Base-by-base conservation (phyloP, 305 asterid species). In the Striga hermonthica region DNA sequence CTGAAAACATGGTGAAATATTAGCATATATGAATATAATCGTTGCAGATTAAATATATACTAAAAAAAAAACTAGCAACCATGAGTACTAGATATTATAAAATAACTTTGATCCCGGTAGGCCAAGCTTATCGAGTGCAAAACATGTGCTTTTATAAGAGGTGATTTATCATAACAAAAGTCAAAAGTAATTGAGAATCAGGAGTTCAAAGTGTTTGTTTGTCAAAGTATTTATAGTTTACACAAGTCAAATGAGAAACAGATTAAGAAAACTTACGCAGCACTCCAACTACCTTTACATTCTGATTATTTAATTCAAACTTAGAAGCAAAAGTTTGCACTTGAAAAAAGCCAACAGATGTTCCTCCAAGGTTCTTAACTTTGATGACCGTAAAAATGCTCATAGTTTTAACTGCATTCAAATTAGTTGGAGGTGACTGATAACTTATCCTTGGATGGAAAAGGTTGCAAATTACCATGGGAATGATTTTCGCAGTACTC, bases 381-480 rank as follows among this genome's bases (percentile, higher is more conserved):
- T 57, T 60, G 58, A 44, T 69, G 14, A 48, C 1, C 12, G 4
- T 48, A 48, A 4, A 3, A 48, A 14, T 4, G 54, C 22, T 48
- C 54, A 36, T 61, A 47, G 49, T 58, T 69, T 56, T 13, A 68
- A 66, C 63, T 44, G 68, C 48, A 65, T 38, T 36, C 68, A 64
- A 56, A 37, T 52, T 37, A 65, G 49, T 73, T n/a, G 45, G 41
- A 59, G 61, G 59, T 39, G 11, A 56, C 54, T 53, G 57, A 50
- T 15, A 28, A 54, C 57, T 69, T 63, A 54, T 48, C 40, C 45
- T 43, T 60, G 61, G 71, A 75, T n/a, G 48, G 60, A 72, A 78
- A 62, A 22, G 31, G 31, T 67, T 57, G 75, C 57, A 60, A n/a
- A n/a, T 60, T 88, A 90, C 97, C 97, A 64, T 85, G 95, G 78